Percentiles rank a stretch among this genome's conserved stretches.
Conservation (phyloP, 192 early-diverging fungal genomes). For the Podila epicladia region DNA sequence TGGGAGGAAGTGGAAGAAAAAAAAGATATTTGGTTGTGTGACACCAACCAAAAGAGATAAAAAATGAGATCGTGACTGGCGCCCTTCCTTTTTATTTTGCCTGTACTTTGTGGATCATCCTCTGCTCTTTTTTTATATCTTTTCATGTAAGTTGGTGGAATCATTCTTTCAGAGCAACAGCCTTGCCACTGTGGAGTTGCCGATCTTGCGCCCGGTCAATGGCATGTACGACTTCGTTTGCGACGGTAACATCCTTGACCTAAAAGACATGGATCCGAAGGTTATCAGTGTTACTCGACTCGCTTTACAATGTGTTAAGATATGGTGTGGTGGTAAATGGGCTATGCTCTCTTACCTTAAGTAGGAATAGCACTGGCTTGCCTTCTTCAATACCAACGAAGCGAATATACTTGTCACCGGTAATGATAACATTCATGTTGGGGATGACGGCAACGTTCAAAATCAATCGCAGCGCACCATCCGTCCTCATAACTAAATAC, state of each 20-base stretch:
- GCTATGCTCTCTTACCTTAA: conserved; percentile 27
- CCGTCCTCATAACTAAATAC: conserved; percentile 35
- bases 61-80: no score
- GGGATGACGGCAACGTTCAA: conserved; percentile 36
- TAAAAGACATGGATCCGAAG: background rate
- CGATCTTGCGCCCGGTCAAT: conserved; percentile 31
- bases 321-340: background rate
- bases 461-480: conserved; percentile 40
- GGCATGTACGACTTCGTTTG: conserved; percentile 8
- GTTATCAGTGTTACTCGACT: background rate
- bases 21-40: no score
- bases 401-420: conserved; percentile 43
- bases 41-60: no score
- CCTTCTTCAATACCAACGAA: conserved; percentile 42
- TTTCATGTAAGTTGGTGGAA: no score
- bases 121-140: no score
- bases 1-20: no score
- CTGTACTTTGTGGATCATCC: no score
- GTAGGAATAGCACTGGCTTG: conserved; percentile 30
- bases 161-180: background rate
- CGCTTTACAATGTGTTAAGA: background rate
- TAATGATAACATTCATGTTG: conserved; percentile 34
- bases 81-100: no score
- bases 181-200: conserved; percentile 12
- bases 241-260: conserved; percentile 31